Evolutionary conservation across 1,139 yeast genomes (phyloP), one percentile per base, ranked within the genome.

Genomic region (Oligophagozyma castellii): DNA sequence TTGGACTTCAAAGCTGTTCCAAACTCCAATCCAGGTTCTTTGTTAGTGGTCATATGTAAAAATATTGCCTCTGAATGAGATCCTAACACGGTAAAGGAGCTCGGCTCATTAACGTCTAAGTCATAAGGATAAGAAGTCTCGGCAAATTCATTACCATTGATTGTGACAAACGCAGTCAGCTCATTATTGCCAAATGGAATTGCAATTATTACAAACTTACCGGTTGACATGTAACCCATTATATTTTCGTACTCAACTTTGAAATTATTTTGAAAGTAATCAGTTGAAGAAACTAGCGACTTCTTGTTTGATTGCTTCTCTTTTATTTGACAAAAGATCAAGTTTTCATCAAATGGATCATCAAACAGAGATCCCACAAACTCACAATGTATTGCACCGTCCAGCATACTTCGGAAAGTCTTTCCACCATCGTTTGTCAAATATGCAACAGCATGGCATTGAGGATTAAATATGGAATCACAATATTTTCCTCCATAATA

Each of bases 1-100:
- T 89, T 86, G 1, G 95, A 81, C 48, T 89, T 89, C 44, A 89
- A 61, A n/a, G 92, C 60, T 1, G 83, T 63, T 5, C 98, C 98
- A 54, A 54, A 75, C 43, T 83, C 93, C 7, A 57, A 51, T 6
- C 67, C 71, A 0, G 48, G 35, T 5, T 61, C 62, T 15, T 59
- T 52, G 39, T 63, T 63, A 0, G 84, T 74, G 1, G 95, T 79
- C 5, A 84, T 79, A 51, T 84, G 95, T 58, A 89, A 53, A 53
- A 86, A 78, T 5, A 89, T 62, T 1, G 94, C 70, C 21, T 78
- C 72, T 0, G 86, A 67, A 22, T 67, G 67, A 0, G 93, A 73
- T 25, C 83, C 92, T 30, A 89, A 61, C 14, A 89, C 67, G 0
- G 96, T 84, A 51, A 81, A 86, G 0, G 95, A 93, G 40, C 76